phyloP scores from a whole-genome alignment of 2,329 filamentous ascomycete species.

The Aspergillus fischeri region DNA sequence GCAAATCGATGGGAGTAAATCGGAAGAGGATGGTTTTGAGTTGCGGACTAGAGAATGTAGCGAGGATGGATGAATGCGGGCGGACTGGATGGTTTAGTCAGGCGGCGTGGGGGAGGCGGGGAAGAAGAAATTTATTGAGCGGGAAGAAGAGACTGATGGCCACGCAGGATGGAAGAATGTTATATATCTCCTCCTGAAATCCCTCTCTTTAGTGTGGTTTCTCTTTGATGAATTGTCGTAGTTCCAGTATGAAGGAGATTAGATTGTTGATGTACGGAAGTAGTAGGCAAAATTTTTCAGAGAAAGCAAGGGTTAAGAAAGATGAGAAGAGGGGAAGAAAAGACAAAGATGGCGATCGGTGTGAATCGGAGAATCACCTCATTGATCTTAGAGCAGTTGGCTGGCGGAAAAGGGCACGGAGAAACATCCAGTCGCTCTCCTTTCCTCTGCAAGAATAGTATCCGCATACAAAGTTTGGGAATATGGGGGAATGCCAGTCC shows the following conservation, averaged over 20 bases:
- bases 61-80: slow-evolving; percentile 6
- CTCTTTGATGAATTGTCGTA: neutral
- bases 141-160: neutral
- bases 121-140: slow-evolving; percentile 2
- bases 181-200: neutral
- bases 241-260: neutral
- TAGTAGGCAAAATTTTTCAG: neutral
- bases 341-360: neutral
- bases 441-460: neutral
- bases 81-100: slow-evolving; percentile 1
- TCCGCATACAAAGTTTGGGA: neutral
- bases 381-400: neutral
- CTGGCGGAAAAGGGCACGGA: neutral
- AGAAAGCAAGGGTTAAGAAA: neutral
- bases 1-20: neutral
- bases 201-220: neutral
- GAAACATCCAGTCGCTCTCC: neutral
- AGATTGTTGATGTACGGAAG: neutral
- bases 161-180: neutral
- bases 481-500: too few species aligned
- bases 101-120: slow-evolving; percentile 3
- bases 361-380: neutral
- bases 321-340: neutral
- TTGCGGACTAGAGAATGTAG: neutral
- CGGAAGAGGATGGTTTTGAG: neutral